Evolutionary conservation across 2,329 filamentous ascomycete genomes (phyloP).

Genomic region (Exophiala sp.): DNA sequence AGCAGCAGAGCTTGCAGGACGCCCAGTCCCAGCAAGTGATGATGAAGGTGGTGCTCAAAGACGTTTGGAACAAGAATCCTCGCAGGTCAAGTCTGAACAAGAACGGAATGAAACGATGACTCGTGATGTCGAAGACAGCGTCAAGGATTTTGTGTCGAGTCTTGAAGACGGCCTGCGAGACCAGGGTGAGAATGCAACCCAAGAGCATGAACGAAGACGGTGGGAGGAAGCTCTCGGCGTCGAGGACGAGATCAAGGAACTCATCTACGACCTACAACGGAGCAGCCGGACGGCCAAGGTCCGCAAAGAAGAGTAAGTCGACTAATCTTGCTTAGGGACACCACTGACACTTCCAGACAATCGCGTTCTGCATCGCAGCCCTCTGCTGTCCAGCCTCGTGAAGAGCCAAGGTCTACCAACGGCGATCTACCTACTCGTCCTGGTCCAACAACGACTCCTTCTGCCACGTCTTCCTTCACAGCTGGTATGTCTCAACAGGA

Average conservation of each 20-base stretch:
- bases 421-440: conserved; percentile 35
- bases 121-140: conserved; percentile 91
- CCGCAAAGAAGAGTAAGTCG: conserved; percentile 56
- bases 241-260: conserved; percentile 94
- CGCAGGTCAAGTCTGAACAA: conserved; percentile 75
- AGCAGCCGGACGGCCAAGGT: conserved; percentile 74
- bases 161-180: conserved; percentile 88
- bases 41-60: conserved; percentile 77
- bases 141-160: conserved; percentile 78
- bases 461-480: conserved; percentile 64
- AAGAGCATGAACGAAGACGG: conserved; percentile 83
- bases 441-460: conserved; percentile 46
- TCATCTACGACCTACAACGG: conserved; percentile 93
- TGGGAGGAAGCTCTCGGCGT: conserved; percentile 97
- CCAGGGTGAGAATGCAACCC: conserved; percentile 67
- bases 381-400: conserved; percentile 50
- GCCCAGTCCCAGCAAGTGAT: conserved; percentile 66
- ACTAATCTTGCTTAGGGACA: background rate
- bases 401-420: conserved; percentile 54
- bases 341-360: conserved; percentile 29
- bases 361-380: conserved; percentile 52
- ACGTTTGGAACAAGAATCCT: conserved; percentile 83
- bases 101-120: conserved; percentile 97
- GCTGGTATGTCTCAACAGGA: conserved; percentile 90
- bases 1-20: conserved; percentile 85